Conservation (phyloP, 257 asterid genomes). For the Nicotiana benthamiana region DNA sequence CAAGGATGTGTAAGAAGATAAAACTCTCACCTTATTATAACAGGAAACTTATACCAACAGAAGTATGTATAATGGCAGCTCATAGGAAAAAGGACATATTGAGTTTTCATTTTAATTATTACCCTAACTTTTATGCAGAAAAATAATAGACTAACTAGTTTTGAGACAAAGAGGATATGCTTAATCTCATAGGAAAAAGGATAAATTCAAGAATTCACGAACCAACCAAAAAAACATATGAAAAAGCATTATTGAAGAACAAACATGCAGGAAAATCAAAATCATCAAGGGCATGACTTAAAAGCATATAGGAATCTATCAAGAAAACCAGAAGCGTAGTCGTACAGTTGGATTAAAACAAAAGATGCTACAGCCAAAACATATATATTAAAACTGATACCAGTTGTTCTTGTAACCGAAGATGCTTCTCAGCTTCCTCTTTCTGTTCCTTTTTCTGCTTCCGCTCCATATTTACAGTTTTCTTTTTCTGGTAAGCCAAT, state of each 20-base stretch:
- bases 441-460: slow-evolving; percentile 94
- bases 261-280: not conserved
- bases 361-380: not conserved
- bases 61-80: not conserved
- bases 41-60: not conserved
- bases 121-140: no score
- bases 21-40: not conserved
- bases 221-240: not conserved
- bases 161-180: no score
- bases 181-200: no score
- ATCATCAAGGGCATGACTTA: not conserved
- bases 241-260: not conserved
- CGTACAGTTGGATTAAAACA: not conserved
- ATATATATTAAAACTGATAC: slow-evolving; percentile 22
- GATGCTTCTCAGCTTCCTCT: slow-evolving; percentile 96
- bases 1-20: not conserved
- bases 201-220: no score
- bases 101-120: no score
- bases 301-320: not conserved
- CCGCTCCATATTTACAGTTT: slow-evolving; percentile 68
- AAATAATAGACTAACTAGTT: not conserved
- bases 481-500: slow-evolving; percentile 90
- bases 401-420: slow-evolving; percentile 81
- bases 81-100: no score
- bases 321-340: not conserved